These are phyloP conservation scores for Cadophora gregata DNA, from an alignment of 2,329 filamentous ascomycete genomes.

Conservation along the genomic window DNA sequence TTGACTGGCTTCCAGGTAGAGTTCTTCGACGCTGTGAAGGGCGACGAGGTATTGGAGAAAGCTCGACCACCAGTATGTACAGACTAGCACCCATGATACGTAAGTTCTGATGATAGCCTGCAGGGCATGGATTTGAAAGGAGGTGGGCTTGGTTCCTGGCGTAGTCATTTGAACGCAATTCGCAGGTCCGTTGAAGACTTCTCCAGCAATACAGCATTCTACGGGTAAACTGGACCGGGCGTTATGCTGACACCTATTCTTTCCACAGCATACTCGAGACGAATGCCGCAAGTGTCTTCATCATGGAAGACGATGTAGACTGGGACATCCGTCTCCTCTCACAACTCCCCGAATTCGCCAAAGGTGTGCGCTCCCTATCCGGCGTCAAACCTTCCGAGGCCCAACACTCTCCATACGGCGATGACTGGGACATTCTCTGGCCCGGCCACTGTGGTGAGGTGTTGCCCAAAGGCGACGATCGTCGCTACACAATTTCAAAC, in stretches of 20 bases:
- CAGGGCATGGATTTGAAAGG: conserved; percentile 18
- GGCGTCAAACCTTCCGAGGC: conserved; percentile 18
- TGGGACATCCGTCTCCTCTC: conserved; percentile 49
- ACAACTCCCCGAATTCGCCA: conserved; percentile 43
- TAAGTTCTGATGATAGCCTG: neutral
- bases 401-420: conserved; percentile 42
- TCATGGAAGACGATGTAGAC: conserved; percentile 52
- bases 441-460: conserved; percentile 47
- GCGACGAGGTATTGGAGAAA: conserved; percentile 49
- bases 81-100: neutral
- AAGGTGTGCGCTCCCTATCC: conserved; percentile 23
- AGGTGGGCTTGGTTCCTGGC: conserved; percentile 49
- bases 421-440: conserved; percentile 48
- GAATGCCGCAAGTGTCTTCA: conserved; percentile 46
- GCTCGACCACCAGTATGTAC: conserved; percentile 45
- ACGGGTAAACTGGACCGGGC: neutral
- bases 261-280: conserved; percentile 43
- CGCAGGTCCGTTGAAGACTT: conserved; percentile 39
- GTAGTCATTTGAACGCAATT: conserved; percentile 49
- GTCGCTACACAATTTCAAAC: conserved; percentile 35
- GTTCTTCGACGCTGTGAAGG: conserved; percentile 50
- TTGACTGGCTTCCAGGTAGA: conserved; percentile 51
- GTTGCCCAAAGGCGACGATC: conserved; percentile 20
- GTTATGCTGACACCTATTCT: neutral
- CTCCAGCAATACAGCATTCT: neutral